Base-by-base conservation (phyloP, 177 flowering plant genomes). In the Vitis hybrid region DNA sequence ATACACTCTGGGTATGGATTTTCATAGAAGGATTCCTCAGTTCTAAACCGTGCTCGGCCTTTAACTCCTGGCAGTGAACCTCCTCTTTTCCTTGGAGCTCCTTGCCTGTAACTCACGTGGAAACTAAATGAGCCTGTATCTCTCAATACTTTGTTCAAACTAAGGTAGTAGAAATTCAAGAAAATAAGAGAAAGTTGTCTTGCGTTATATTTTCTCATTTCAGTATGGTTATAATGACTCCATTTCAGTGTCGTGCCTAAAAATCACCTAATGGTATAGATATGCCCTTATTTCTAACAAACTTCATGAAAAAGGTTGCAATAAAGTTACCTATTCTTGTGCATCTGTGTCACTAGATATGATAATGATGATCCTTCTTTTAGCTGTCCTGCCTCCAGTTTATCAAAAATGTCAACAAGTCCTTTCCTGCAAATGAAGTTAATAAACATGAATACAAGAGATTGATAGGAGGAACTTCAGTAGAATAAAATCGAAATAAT, bases 1-100 rank as follows among this genome's bases (percentile, higher is more conserved):
- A 95, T 89, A 76, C 99, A 93, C 72, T 93, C 99, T 0, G 99
- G 99, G 59, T 69, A 91, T 69, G 99, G 94, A 58, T 95, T 90
- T 77, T 91, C 92, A 66, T 93, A 95, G 67, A 95, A 95, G 13
- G 97, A 84, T 81, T 95, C 99, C 77, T 93, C 99, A 51, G 87
- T 84, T 76, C 93, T 81, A 61, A 85, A 81, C 49, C 94, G 83
- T 68, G 85, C 94, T 32, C 92, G 86, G 46, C 99, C 98, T 82
- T 87, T 93, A 11, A 91, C 73, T 69, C 99, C 96, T 10, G 89
- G 82, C 14, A 75, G 72, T 15, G 94, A 67, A 61, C 89, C 89
- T 62, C 69, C 73, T 76, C 99, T 79, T 79, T 79, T 88, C 72
- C 98, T 84, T 20, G 97, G 98, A 78, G 85, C 90, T 32, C 99